Percentiles rank a stretch among this genome's conserved stretches.
Evolutionary conservation across 192 early-diverging fungal genomes (phyloP).

Genomic region (Coemansia sp.): DNA sequence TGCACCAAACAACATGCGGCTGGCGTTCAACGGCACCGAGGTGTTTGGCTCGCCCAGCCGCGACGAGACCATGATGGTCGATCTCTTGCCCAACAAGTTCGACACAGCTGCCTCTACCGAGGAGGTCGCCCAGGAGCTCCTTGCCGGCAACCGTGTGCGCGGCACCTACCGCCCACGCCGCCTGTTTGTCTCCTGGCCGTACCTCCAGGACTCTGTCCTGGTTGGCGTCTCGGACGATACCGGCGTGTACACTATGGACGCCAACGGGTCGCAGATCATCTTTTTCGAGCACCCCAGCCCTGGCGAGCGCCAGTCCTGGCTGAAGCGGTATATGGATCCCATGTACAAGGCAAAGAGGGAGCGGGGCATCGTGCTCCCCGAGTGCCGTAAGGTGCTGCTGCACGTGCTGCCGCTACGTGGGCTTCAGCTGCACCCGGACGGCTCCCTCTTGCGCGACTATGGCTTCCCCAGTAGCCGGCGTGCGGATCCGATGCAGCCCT

Average conservation of each 20-base stretch:
- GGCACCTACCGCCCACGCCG: constrained; percentile 29
- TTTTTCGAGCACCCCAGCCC: constrained; percentile 5
- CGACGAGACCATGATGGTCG: constrained; percentile 45
- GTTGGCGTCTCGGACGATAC: constrained; percentile 64
- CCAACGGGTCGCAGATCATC: constrained; percentile 6
- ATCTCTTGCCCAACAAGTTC: constrained; percentile 9
- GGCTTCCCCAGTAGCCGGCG: constrained; percentile 2
- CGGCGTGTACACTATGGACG: constrained; percentile 48
- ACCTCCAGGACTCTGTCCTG: constrained; percentile 74
- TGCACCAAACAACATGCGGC: constrained; percentile 57
- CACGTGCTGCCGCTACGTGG: constrained; percentile 43
- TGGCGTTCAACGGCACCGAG: constrained; percentile 74
- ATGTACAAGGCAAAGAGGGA: constrained; percentile 17
- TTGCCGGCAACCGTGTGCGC: constrained; percentile 19
- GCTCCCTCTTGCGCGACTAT: constrained; percentile 43
- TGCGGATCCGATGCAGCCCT: constrained; percentile 4
- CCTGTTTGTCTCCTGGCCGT: constrained; percentile 70
- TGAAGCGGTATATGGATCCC: constrained; percentile 20
- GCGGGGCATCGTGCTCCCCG: constrained; percentile 12
- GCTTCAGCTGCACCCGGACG: constrained; percentile 31
- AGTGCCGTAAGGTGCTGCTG: constrained; percentile 14
- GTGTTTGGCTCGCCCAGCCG: constrained; percentile 79
- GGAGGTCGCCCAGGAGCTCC: constrained; percentile 23
- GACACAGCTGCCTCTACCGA: constrained; percentile 3
- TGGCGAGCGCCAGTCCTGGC: constrained; percentile 22